A percentile compares a stretch with the other conserved stretches of the same genome.
phyloP scores from a whole-genome alignment of 2,329 filamentous ascomycete species.

The Domatiomyces catenatus region DNA sequence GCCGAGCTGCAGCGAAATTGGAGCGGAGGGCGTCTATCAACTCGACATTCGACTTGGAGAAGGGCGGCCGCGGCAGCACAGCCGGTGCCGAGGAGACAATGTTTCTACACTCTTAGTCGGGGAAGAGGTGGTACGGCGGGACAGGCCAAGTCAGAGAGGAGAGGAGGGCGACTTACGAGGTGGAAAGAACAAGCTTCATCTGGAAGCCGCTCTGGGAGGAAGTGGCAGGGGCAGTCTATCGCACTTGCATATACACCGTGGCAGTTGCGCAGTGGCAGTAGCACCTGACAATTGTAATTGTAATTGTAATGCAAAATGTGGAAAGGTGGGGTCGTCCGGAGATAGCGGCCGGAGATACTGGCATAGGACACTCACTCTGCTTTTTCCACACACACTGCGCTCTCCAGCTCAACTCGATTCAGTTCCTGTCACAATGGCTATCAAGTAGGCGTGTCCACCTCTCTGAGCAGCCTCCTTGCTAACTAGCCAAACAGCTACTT shows the following conservation, averaged over 20 bases:
- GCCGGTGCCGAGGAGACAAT: conserved; percentile 73
- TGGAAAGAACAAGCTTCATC: conserved; percentile 74
- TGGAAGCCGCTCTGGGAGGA: conserved; percentile 21
- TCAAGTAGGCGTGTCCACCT: conserved; percentile 30
- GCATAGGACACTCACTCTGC: too few relatives aligned
- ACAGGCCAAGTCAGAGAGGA: conserved; percentile 3
- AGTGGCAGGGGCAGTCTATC: background rate
- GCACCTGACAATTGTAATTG: background rate
- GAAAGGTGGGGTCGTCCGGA: background rate
- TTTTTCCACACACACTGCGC: background rate
- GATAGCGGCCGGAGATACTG: too few relatives aligned
- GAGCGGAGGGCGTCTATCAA: conserved; percentile 73
- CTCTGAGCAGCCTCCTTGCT: conserved; percentile 6
- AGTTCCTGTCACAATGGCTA: conserved; percentile 31
- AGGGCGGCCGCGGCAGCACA: conserved; percentile 62
- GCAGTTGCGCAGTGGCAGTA: background rate
- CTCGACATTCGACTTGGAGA: conserved; percentile 80
- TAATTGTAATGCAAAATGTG: background rate
- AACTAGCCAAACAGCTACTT: conserved; percentile 54
- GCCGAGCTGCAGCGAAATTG: conserved; percentile 61
- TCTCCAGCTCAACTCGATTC: background rate
- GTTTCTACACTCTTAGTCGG: conserved; percentile 41
- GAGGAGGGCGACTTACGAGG: conserved; percentile 46
- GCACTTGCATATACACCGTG: background rate
- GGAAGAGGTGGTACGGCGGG: background rate